These are phyloP conservation scores for Triticum turgidum DNA, from an alignment of 176 grass and related monocot species.

Conservation along the genomic window DNA sequence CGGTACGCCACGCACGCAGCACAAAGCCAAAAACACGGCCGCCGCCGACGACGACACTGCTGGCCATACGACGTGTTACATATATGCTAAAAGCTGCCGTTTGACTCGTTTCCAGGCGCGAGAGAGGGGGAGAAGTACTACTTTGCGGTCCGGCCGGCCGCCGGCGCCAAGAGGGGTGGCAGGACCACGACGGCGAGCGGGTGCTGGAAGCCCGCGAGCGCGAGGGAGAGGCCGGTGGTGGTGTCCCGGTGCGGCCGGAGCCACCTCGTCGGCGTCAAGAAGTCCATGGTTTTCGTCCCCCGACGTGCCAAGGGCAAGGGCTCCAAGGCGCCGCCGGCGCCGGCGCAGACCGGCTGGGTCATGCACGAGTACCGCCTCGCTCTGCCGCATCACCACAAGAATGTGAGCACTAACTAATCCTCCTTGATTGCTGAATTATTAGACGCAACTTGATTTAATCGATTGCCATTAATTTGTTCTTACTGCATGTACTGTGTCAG, in stretches of 20 bases:
- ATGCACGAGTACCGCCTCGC: slow-evolving; percentile 89
- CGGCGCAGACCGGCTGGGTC: slow-evolving; percentile 48
- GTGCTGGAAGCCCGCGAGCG: slow-evolving; percentile 58
- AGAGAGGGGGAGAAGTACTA: slow-evolving; percentile 70
- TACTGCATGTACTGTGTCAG: background rate
- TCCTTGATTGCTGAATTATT: background rate
- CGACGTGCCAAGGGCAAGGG: background rate
- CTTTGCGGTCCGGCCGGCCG: slow-evolving; percentile 49
- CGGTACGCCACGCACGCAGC: background rate
- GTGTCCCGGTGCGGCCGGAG: slow-evolving; percentile 38
- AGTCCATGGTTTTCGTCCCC: slow-evolving; percentile 51
- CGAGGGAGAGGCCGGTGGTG: slow-evolving; percentile 49
- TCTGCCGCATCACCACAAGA: slow-evolving; percentile 31
- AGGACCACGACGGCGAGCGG: slow-evolving; percentile 40
- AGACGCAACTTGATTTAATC: background rate
- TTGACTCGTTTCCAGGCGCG: slow-evolving; percentile 39
- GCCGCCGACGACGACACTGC: background rate
- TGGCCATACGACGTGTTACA: background rate
- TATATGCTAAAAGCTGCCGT: background rate
- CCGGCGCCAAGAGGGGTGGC: background rate
- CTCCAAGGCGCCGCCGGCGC: background rate
- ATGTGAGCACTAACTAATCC: slow-evolving; percentile 32
- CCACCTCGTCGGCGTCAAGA: slow-evolving; percentile 71
- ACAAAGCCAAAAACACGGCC: background rate
- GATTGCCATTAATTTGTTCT: slow-evolving; percentile 22